phyloP scores from a whole-genome alignment of 768 basidiomycete species.

The Hericium coralloides region DNA sequence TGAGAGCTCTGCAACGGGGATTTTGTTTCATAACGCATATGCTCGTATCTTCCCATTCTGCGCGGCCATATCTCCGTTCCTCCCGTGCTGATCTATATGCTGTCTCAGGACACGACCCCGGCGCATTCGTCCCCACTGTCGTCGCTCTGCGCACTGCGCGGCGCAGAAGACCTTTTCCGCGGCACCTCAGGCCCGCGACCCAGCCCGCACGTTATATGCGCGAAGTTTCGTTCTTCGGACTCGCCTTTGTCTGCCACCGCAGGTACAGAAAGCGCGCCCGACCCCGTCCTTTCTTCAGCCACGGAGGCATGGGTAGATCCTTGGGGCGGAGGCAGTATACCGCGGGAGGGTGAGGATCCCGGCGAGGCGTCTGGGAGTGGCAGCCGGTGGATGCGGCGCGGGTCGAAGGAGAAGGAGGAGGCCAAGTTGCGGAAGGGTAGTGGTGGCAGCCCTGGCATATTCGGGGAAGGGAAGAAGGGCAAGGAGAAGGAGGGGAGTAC shows the following conservation, averaged over 20 bases:
- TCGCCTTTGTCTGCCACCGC: background rate
- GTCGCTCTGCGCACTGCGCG: slow-evolving; percentile 8
- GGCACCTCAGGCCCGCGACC: background rate
- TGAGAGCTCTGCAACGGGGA: no score
- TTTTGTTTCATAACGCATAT: no score
- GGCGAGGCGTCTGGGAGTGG: background rate
- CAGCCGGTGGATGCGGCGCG: slow-evolving; percentile 4
- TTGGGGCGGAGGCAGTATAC: slow-evolving; percentile 10
- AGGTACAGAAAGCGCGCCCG: background rate
- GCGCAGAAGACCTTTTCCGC: slow-evolving; percentile 7
- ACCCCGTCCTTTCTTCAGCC: background rate
- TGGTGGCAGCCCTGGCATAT: background rate
- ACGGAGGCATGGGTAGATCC: slow-evolving; percentile 9
- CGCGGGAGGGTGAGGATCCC: slow-evolving; percentile 4
- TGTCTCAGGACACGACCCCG: slow-evolving; percentile 8
- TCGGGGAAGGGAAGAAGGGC: background rate
- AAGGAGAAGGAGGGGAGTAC: slow-evolving; percentile 1
- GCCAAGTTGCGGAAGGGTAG: background rate
- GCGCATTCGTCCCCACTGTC: slow-evolving; percentile 11
- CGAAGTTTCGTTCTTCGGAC: slow-evolving; percentile 5
- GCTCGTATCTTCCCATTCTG: no score
- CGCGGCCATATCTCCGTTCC: background rate
- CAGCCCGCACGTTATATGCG: slow-evolving; percentile 11
- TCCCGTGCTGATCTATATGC: background rate
- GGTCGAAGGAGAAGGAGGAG: slow-evolving; percentile 10